Conservation (phyloP, 2,329 filamentous ascomycete genomes). For the Metarhizium album region DNA sequence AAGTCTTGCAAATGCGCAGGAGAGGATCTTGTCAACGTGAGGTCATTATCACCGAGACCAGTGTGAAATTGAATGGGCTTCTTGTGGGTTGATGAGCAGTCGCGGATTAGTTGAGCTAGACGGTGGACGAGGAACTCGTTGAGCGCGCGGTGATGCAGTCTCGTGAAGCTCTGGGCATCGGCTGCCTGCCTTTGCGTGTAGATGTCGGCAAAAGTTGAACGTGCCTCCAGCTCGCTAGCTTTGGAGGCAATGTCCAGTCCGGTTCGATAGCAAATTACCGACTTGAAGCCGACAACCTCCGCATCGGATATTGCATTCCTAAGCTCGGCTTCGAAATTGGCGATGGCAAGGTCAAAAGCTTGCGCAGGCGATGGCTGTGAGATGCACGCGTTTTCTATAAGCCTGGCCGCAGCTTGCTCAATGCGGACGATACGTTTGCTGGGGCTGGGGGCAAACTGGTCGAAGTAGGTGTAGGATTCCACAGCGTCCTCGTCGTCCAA, state of each 20-base stretch:
- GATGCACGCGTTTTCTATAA: slow-evolving; percentile 39
- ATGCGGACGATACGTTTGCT: slow-evolving; percentile 70
- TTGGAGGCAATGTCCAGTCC: slow-evolving; percentile 49
- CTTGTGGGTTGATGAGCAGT: slow-evolving; percentile 30
- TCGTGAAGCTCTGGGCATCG: slow-evolving; percentile 27
- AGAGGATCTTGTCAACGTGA: slow-evolving; percentile 57
- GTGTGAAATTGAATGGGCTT: slow-evolving; percentile 82
- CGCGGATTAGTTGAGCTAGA: slow-evolving; percentile 47
- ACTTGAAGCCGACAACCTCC: slow-evolving; percentile 71
- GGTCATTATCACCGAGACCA: slow-evolving; percentile 70
- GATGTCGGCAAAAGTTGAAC: slow-evolving; percentile 28
- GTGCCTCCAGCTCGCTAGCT: slow-evolving; percentile 30
- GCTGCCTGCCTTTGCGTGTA: slow-evolving; percentile 13
- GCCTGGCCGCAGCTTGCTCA: slow-evolving; percentile 56
- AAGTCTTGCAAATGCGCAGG: slow-evolving; percentile 66
- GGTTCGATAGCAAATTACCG: slow-evolving; percentile 70
- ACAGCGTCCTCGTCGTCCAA: slow-evolving; percentile 45
- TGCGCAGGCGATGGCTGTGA: slow-evolving; percentile 17
- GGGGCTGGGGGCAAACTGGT: slow-evolving; percentile 49
- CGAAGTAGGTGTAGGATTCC: slow-evolving; percentile 53
- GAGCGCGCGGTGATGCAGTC: slow-evolving; percentile 51
- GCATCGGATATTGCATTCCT: slow-evolving; percentile 47
- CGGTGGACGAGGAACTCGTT: slow-evolving; percentile 61
- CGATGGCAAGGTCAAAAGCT: slow-evolving; percentile 24
- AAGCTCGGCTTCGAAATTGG: slow-evolving; percentile 34